phyloP scores from a whole-genome alignment of 2,329 filamentous ascomycete genomes.

The Fusarium albosuccineum region DNA sequence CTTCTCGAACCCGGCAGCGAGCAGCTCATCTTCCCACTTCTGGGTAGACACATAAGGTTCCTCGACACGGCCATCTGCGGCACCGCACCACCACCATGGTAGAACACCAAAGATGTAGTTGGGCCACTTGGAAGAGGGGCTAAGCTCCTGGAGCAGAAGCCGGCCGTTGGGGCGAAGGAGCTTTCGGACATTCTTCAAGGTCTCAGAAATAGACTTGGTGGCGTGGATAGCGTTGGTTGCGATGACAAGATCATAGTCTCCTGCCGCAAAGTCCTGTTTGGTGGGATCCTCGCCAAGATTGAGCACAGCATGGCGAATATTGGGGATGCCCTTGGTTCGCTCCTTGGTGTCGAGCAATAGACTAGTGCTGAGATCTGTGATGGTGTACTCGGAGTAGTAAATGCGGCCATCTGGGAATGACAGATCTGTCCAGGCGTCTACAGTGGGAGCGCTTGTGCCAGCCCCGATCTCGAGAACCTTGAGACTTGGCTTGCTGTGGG shows the following conservation, averaged over 20 bases:
- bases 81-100: constrained; percentile 54
- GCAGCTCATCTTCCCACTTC: constrained; percentile 47
- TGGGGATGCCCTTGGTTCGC: constrained; percentile 34
- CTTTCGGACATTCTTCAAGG: constrained; percentile 49
- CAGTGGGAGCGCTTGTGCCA: constrained; percentile 54
- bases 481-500: constrained; percentile 46
- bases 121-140: constrained; percentile 38
- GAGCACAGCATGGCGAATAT: constrained; percentile 22
- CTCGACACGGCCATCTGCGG: constrained; percentile 42
- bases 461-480: constrained; percentile 58
- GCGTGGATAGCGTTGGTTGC: constrained; percentile 49
- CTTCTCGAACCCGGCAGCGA: constrained; percentile 43
- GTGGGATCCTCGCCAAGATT: constrained; percentile 6
- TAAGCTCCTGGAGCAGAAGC: constrained; percentile 49
- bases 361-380: constrained; percentile 48
- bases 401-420: constrained; percentile 21
- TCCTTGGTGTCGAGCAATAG: constrained; percentile 48
- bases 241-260: constrained; percentile 10
- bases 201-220: constrained; percentile 45
- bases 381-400: constrained; percentile 47
- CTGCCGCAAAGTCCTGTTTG: constrained; percentile 6
- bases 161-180: constrained; percentile 51
- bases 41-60: constrained; percentile 45
- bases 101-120: constrained; percentile 49
- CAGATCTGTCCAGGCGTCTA: constrained; percentile 48